phyloP scores from a whole-genome alignment of 2,329 filamentous ascomycete species.

The Exophiala calicioides region DNA sequence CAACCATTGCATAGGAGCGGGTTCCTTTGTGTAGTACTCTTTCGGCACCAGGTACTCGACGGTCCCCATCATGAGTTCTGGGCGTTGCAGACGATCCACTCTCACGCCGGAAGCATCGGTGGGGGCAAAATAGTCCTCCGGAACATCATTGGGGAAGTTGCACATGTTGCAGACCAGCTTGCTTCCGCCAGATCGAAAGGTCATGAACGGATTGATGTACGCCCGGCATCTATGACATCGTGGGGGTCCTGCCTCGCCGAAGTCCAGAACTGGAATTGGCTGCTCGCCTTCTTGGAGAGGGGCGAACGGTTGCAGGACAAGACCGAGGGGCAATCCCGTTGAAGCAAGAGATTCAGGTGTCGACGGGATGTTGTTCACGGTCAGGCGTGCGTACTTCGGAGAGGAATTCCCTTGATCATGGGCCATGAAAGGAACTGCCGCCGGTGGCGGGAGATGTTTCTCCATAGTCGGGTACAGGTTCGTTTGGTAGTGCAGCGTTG shows the following conservation, averaged over 20 bases:
- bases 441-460: conserved; percentile 85
- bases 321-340: conserved; percentile 81
- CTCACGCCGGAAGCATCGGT: conserved; percentile 83
- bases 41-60: conserved; percentile 97
- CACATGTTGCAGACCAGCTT: conserved; percentile 99
- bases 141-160: conserved; percentile 92
- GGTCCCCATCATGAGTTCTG: conserved; percentile 86
- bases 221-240: conserved; percentile 89
- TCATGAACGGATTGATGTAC: conserved; percentile 99
- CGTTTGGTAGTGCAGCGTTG: conserved; percentile 79
- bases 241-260: conserved; percentile 86
- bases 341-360: conserved; percentile 75
- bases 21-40: conserved; percentile 97
- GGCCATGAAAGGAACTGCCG: conserved; percentile 85
- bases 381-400: conserved; percentile 88
- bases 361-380: conserved; percentile 88
- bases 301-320: conserved; percentile 86
- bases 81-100: conserved; percentile 82
- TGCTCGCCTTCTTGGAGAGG: conserved; percentile 79
- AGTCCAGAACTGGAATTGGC: conserved; percentile 88
- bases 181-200: conserved; percentile 89
- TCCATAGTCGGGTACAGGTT: conserved; percentile 96
- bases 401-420: conserved; percentile 96
- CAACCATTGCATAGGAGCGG: conserved; percentile 81
- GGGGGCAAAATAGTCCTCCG: conserved; percentile 88